A percentile compares a stretch with the other conserved stretches of the same genome.
phyloP scores from a whole-genome alignment of 1,139 yeast genomes.

The Arxiozyma bovina region DNA sequence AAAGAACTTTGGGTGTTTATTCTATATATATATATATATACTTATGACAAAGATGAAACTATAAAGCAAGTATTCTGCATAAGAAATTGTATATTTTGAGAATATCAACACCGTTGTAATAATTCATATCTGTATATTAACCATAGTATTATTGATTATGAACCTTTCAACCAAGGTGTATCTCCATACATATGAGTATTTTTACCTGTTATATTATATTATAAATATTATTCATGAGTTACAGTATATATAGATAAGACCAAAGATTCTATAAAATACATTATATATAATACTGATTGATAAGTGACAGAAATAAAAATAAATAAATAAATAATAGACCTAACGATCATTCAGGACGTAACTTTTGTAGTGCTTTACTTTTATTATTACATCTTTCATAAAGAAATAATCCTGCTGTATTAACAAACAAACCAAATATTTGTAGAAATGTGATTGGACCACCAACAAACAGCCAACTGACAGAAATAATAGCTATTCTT shows the following conservation, averaged over 20 bases:
- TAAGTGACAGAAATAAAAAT: not conserved
- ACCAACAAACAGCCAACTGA: slow-evolving; percentile 40
- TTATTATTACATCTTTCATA: slow-evolving; percentile 23
- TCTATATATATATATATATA: too few relatives aligned
- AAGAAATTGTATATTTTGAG: too few relatives aligned
- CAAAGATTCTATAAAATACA: not conserved
- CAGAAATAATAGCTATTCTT: slow-evolving; percentile 76
- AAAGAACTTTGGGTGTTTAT: too few relatives aligned
- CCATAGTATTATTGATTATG: too few relatives aligned
- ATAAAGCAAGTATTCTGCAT: too few relatives aligned
- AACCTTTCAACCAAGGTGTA: not conserved
- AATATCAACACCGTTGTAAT: too few relatives aligned
- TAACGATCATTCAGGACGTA: slow-evolving; percentile 7
- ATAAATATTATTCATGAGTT: not conserved
- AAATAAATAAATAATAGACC: not conserved
- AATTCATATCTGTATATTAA: too few relatives aligned
- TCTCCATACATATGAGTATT: not conserved
- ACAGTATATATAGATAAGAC: not conserved
- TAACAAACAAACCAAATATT: slow-evolving; percentile 21
- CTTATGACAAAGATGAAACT: too few relatives aligned
- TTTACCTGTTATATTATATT: not conserved
- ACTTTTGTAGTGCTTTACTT: slow-evolving; percentile 6
- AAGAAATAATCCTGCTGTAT: slow-evolving; percentile 25
- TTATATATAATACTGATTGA: not conserved
- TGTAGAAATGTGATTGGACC: slow-evolving; percentile 19